Evolutionary conservation across 2,329 filamentous ascomycete species (phyloP).

Genomic region (Trichoderma cornu-damae): DNA sequence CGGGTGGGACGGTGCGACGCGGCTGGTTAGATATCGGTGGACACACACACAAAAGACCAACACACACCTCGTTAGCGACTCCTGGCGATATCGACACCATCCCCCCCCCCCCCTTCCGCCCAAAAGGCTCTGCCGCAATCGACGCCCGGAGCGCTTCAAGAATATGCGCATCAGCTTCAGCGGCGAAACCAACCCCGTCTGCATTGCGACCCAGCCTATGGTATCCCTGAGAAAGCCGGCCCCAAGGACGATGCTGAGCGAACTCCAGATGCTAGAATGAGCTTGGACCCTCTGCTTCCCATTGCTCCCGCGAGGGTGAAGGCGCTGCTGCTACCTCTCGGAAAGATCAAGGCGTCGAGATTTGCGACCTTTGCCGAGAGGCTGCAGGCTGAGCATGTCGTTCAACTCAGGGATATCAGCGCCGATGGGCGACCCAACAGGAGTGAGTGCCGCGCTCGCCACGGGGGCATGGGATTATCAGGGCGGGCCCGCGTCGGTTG

Average conservation of each 20-base stretch:
- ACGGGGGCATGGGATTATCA: not conserved
- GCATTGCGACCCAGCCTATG: not conserved
- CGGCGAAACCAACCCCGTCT: not conserved
- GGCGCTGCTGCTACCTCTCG: constrained; percentile 79
- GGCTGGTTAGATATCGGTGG: constrained; percentile 14
- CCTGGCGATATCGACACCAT: not conserved
- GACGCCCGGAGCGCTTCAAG: not conserved
- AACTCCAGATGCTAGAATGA: constrained; percentile 62
- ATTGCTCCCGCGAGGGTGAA: constrained; percentile 87
- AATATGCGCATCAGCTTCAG: constrained; percentile 7
- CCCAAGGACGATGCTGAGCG: constrained; percentile 31
- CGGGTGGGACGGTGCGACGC: constrained; percentile 17
- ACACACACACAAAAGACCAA: constrained; percentile 12
- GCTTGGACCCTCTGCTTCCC: constrained; percentile 82
- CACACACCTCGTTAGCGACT: not conserved
- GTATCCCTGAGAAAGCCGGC: constrained; percentile 2
- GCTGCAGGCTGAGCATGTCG: constrained; percentile 71
- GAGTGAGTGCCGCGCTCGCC: constrained; percentile 50
- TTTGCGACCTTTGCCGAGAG: constrained; percentile 75
- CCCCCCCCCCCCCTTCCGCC: not conserved
- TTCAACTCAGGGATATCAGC: constrained; percentile 80
- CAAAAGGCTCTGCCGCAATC: not conserved
- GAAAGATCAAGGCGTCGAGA: constrained; percentile 74
- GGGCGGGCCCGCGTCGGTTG: not conserved
- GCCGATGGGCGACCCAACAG: constrained; percentile 78